Percentiles rank a stretch among this genome's conserved stretches.
These are phyloP conservation scores for Aegilops umbellulata DNA, from an alignment of 176 grass and related monocot genomes.

Conservation along the genomic window DNA sequence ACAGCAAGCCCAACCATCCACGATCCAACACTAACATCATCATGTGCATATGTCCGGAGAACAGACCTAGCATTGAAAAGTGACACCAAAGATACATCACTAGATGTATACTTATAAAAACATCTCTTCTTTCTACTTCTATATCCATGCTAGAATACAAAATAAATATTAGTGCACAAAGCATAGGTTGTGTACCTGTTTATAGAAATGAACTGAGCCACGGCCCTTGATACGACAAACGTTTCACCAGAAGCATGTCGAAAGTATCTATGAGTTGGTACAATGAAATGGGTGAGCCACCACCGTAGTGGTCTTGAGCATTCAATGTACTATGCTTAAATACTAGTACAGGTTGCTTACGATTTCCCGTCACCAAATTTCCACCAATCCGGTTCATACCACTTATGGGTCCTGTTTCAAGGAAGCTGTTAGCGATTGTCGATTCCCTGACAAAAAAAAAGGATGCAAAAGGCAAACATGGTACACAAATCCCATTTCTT, in stretches of 20 bases:
- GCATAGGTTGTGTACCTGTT: slow-evolving; percentile 58
- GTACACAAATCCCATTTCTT: slow-evolving; percentile 13
- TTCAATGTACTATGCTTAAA: slow-evolving; percentile 15
- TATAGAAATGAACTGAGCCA: slow-evolving; percentile 99
- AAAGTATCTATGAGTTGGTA: slow-evolving; percentile 72
- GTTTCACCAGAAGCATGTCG: slow-evolving; percentile 96
- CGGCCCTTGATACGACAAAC: slow-evolving; percentile 85
- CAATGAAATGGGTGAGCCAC: slow-evolving; percentile 31
- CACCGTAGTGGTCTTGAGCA: slow-evolving; percentile 10
- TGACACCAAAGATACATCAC: slow-evolving; percentile 20
- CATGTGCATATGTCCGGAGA: slow-evolving; percentile 92
- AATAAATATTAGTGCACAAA: neutral
- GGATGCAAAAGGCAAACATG: neutral
- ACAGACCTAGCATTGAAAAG: slow-evolving; percentile 46
- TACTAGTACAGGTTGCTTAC: slow-evolving; percentile 50
- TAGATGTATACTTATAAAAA: slow-evolving; percentile 8
- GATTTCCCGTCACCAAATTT: slow-evolving; percentile 99
- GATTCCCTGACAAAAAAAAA: slow-evolving; percentile 21
- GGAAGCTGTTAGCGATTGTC: slow-evolving; percentile 24
- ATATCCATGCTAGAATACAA: slow-evolving; percentile 18
- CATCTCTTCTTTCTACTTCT: neutral
- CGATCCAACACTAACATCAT: slow-evolving; percentile 97
- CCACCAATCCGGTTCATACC: slow-evolving; percentile 99
- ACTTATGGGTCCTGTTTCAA: slow-evolving; percentile 74
- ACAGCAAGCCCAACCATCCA: slow-evolving; percentile 96